Base-by-base conservation (phyloP, 1,284 basidiomycete genomes). In the Ceratobasidium sp. region DNA sequence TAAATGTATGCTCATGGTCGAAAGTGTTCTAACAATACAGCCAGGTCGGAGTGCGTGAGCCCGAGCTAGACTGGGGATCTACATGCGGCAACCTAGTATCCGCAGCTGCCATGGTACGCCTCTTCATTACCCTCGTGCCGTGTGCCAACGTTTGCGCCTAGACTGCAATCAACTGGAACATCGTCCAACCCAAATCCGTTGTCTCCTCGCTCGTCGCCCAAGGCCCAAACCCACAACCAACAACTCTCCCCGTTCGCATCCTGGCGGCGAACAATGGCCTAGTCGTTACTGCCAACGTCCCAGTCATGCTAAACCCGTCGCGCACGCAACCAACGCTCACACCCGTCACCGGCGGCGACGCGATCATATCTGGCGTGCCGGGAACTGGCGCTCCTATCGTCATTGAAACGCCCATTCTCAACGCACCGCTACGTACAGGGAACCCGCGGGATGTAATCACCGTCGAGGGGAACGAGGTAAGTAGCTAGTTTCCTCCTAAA, bases 11-110 rank as follows among this genome's bases (percentile, higher is more conserved):
- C 67, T 60, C 21, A 11, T 18, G 25, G 44, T 21, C 14, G 18
- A 11, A n/a, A 12, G 8, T 14, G 14, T 25, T 44, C 14, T 70
- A 33, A 59, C 3, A 28, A 21, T 49, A 4, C 28, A n/a, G n/a
- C 2, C 30, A 70, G 67, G 81, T 84, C n/a, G 83, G 82, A 4
- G 86, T 91, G 30, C 82, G 83, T 8, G 88, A 91, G 76, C 78
- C 79, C 59, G 80, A 76, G 16, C 80, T 91, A 44, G 89, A 91
- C 77, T 84, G 85, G 75, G 86, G 86, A 1, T 88, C 89, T 6
- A 90, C 90, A 76, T 91, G 88, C 75, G 88, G 51, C 42, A 64
- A 71, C 28, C 69, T 69, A 4, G 73, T 73, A 8, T 63, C 70
- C 16, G 64, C 69, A 30, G 72, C 59, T 23, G 73, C 73, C 5